A percentile compares a stretch with the other conserved stretches of the same genome.
These are phyloP conservation scores for Acanthamoeba lenticulata DNA, from an alignment of 208 protist species.

Conservation along the genomic window DNA sequence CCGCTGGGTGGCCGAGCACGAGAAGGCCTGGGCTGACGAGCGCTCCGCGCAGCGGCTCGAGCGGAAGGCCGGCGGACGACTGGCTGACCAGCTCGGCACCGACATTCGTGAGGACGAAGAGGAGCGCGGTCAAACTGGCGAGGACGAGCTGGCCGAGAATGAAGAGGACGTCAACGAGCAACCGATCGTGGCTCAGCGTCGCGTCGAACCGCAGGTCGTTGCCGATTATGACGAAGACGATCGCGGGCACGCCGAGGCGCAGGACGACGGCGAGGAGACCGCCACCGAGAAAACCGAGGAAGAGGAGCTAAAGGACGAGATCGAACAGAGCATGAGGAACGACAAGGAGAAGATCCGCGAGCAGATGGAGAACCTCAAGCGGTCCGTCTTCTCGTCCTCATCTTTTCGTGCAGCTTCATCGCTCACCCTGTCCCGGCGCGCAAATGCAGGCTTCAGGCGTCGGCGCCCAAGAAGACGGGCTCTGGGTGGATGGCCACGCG, in stretches of 20 bases:
- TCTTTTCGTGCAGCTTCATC: background rate
- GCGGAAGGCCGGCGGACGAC: background rate
- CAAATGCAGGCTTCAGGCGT: background rate
- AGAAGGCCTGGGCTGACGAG: background rate
- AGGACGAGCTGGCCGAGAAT: background rate
- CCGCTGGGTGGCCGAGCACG: background rate
- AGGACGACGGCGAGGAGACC: background rate
- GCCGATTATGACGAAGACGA: background rate
- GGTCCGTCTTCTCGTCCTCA: background rate
- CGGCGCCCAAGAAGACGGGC: background rate
- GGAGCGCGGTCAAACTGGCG: background rate
- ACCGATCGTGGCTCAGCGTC: background rate
- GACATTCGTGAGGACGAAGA: background rate
- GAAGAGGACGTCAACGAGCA: background rate
- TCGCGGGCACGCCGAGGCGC: background rate
- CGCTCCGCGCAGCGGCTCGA: background rate
- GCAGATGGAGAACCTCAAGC: slow-evolving; percentile 20
- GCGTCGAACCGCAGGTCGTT: background rate
- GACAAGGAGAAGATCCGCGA: slow-evolving; percentile 32
- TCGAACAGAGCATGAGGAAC: slow-evolving; percentile 59
- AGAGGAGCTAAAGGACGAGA: slow-evolving; percentile 56
- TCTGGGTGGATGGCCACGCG: background rate
- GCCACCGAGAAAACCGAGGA: background rate
- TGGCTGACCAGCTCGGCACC: background rate
- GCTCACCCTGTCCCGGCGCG: background rate